Conservation (phyloP, 306 rosid genomes). For the Morella rubra region DNA sequence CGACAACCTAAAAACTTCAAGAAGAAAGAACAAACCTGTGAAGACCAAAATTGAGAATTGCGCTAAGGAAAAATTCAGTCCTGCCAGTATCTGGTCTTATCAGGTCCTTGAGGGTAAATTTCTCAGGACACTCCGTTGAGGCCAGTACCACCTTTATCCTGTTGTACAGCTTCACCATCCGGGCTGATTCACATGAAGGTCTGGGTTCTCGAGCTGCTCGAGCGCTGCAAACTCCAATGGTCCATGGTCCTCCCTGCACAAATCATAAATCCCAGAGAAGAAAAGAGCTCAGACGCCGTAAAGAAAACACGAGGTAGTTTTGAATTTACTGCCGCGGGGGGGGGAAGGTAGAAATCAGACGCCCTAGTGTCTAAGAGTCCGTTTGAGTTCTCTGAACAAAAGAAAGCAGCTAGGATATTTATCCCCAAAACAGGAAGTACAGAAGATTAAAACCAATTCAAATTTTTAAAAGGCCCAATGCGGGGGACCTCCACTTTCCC, state of each 20-base stretch:
- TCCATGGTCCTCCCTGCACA: constrained; percentile 64
- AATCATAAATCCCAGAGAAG: constrained; percentile 4
- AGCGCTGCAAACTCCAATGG: constrained; percentile 74
- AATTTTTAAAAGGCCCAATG: background rate
- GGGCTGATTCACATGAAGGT: constrained; percentile 52
- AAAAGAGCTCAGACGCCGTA: background rate
- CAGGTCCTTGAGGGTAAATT: constrained; percentile 63
- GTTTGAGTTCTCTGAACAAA: no score
- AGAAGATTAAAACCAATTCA: no score
- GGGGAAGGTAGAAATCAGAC: background rate
- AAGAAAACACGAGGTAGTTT: background rate
- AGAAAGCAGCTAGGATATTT: no score
- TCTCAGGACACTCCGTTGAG: constrained; percentile 52
- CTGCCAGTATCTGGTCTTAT: constrained; percentile 54
- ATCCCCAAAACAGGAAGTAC: no score
- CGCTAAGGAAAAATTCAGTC: constrained; percentile 63
- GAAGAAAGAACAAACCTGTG: constrained; percentile 45
- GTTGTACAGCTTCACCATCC: constrained; percentile 38
- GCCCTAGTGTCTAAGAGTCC: background rate
- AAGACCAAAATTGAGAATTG: constrained; percentile 65
- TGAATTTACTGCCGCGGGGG: no score
- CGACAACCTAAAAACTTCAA: background rate
- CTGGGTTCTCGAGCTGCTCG: constrained; percentile 75
- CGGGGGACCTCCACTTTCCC: background rate
- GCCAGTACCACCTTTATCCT: constrained; percentile 55